Evolutionary conservation across 345 rosid species (phyloP), one percentile per base, ranked within the genome.

Genomic region (Aquilaria yunnanensis): DNA sequence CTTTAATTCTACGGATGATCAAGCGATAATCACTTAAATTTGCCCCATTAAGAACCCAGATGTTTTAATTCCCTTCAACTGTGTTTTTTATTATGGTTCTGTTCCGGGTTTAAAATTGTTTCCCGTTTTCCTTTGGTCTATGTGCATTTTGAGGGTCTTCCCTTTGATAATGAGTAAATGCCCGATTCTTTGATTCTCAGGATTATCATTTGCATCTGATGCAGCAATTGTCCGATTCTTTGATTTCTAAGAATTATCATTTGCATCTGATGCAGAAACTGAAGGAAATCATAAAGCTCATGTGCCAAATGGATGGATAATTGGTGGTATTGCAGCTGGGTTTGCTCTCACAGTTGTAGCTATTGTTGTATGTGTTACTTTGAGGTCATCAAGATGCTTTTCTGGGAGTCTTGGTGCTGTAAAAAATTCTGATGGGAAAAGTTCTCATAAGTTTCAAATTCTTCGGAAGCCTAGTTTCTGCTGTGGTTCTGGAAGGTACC

Each of bases 391-490:
- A 31, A 76, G 78, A 65, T 85, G 87, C 70, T 73, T 60, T 51
- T 48, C 66, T 52, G 80, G 77, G 30, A 70, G 57, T 59, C 66
- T 53, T 54, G 23, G 23, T 16, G 23, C 23, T 16, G 75, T 73
- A 16, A 80, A 80, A 65, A 78, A 77, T 64, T 34, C 59, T 31
- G 81, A 78, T 64, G 86, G 65, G 60, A 87, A 81, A 68, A 61
- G 45, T 67, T 68, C 78, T 51, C 88, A 81, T 54, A 85, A 79
- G 72, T 93, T 93, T 75, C 98, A 84, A 9, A 86, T 90, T 60
- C 98, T 93, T 66, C 85, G 83, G 67, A 90, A 89, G 57, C 82
- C 90, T 8, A 89, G 90, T 72, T 87, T 93, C 77, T 82, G 84
- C 64, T 90, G 97, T 78, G 88, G 82, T 74, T 93, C 96, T 49